A percentile compares a stretch with the other conserved stretches of the same genome.
Conservation (phyloP, 768 basidiomycete genomes). For the Paxillus involutus region DNA sequence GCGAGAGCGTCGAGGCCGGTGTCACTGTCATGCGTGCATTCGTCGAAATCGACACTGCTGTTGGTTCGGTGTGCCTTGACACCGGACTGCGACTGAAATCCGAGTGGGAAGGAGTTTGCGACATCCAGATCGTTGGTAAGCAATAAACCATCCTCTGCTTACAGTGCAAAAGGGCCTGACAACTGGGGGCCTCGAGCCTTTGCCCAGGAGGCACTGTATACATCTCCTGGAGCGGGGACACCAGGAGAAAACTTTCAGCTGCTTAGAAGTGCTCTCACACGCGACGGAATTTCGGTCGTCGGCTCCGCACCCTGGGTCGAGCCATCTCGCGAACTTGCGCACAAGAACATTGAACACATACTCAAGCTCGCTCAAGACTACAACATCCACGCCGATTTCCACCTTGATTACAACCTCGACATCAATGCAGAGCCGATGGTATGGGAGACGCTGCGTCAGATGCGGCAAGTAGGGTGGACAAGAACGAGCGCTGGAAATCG, state of each 20-base stretch:
- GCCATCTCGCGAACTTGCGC: conserved; percentile 44
- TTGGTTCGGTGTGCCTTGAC: conserved; percentile 55
- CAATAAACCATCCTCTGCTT: background rate
- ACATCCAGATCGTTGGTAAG: conserved; percentile 59
- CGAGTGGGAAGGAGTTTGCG: conserved; percentile 45
- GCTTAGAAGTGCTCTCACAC: conserved; percentile 41
- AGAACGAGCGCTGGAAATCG: conserved; percentile 27
- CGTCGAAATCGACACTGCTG: conserved; percentile 59
- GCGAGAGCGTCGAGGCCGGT: conserved; percentile 58
- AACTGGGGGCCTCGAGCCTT: conserved; percentile 41
- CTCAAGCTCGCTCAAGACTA: conserved; percentile 42
- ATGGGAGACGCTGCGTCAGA: conserved; percentile 49
- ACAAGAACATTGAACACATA: conserved; percentile 52
- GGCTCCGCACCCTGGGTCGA: conserved; percentile 72
- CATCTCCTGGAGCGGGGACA: conserved; percentile 28
- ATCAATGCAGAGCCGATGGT: conserved; percentile 49
- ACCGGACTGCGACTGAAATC: conserved; percentile 47
- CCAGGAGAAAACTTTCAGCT: conserved; percentile 47
- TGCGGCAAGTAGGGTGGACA: conserved; percentile 31
- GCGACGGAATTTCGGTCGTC: conserved; percentile 46
- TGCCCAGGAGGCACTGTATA: conserved; percentile 60
- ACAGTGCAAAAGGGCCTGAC: background rate
- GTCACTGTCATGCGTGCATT: conserved; percentile 69
- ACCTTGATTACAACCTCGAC: conserved; percentile 68
- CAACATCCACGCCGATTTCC: conserved; percentile 56